A percentile compares a stretch with the other conserved stretches of the same genome.
Conservation (phyloP, 2,329 filamentous ascomycete genomes). For the Monosporascus sp. region DNA sequence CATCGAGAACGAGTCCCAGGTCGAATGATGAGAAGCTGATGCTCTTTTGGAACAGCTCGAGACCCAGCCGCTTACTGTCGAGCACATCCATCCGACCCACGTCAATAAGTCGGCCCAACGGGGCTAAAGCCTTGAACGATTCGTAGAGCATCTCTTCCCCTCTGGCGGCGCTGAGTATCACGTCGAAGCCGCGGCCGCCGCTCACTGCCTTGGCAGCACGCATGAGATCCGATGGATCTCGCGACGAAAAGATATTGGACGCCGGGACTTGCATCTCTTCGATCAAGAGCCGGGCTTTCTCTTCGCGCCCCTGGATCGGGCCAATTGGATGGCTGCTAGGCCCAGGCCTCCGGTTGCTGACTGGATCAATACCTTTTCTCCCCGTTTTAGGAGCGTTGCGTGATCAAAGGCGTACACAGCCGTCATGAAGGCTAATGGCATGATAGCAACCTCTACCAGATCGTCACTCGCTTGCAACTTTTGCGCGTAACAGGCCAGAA, state of each 20-base stretch:
- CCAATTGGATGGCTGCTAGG: constrained; percentile 14
- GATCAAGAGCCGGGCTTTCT: neutral
- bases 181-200: neutral
- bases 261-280: neutral
- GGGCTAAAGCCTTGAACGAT: constrained; percentile 1
- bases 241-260: constrained; percentile 1
- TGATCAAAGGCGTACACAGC: constrained; percentile 23
- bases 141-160: neutral
- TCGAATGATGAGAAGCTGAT: constrained; percentile 9
- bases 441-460: constrained; percentile 12
- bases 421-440: constrained; percentile 21
- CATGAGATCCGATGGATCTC: neutral
- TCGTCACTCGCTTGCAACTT: constrained; percentile 14
- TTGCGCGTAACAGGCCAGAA: constrained; percentile 13
- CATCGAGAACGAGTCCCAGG: constrained; percentile 4
- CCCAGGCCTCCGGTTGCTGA: constrained; percentile 17
- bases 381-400: constrained; percentile 13
- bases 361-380: constrained; percentile 20
- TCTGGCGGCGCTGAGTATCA: neutral
- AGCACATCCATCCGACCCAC: constrained; percentile 3
- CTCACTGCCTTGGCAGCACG: neutral
- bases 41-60: constrained; percentile 6
- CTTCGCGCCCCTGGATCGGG: constrained; percentile 7
- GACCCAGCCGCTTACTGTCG: constrained; percentile 2
- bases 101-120: constrained; percentile 4